phyloP scores from a whole-genome alignment of 345 rosid genomes.

The Trapa bicornis region DNA sequence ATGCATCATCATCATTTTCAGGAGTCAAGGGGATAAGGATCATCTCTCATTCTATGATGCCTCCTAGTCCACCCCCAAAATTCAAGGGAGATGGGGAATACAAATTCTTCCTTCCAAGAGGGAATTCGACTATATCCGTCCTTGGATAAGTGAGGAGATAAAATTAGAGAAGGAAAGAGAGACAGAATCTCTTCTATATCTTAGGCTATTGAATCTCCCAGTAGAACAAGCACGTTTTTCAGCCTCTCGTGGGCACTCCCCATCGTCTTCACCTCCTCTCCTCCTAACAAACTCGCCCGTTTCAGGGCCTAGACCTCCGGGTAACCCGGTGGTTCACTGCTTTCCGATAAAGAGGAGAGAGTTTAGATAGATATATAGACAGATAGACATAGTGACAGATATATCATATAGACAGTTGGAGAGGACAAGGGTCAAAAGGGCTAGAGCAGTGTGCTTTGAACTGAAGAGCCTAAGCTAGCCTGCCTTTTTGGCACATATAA shows the following conservation, averaged over 20 bases:
- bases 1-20: neutral
- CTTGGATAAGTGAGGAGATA: neutral
- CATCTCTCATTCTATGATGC: neutral
- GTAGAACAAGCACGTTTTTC: conserved; percentile 2
- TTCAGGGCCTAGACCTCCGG: neutral
- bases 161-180: neutral
- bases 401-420: neutral
- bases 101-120: neutral
- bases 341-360: neutral
- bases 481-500: too few relatives aligned
- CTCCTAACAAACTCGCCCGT: conserved; percentile 1
- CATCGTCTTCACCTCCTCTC: conserved; percentile 6
- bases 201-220: conserved; percentile 3
- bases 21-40: neutral
- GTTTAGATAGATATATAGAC: too few relatives aligned
- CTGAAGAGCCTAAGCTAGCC: too few relatives aligned
- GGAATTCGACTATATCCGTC: neutral
- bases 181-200: neutral
- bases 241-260: neutral
- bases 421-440: neutral
- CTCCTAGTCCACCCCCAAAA: neutral
- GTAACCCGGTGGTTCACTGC: neutral
- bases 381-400: too few relatives aligned
- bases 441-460: too few relatives aligned
- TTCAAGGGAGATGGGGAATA: neutral